phyloP scores from a whole-genome alignment of 345 rosid genomes.

The Eucalyptus curtisii region DNA sequence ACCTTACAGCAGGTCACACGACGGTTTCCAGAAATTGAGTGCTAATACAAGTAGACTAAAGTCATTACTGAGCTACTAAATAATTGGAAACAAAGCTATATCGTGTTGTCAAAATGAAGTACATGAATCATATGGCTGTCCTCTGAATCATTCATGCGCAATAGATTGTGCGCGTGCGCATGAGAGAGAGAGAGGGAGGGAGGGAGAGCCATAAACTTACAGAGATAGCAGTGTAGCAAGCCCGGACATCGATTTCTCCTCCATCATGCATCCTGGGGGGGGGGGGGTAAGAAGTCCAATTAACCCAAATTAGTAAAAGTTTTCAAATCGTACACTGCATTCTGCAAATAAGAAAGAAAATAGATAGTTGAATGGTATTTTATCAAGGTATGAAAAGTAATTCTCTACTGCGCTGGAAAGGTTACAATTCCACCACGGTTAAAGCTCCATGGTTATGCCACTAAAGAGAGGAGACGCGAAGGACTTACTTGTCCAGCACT shows the following conservation, averaged over 20 bases:
- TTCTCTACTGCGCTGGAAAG: background rate
- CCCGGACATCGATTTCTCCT: conserved; percentile 95
- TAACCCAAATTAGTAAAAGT: background rate
- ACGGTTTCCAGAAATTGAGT: background rate
- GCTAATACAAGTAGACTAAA: background rate
- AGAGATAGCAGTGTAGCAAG: conserved; percentile 93
- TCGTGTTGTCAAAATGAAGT: background rate
- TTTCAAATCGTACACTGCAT: background rate
- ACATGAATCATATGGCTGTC: background rate
- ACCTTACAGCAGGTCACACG: background rate
- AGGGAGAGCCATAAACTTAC: conserved; percentile 21
- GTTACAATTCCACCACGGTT: background rate
- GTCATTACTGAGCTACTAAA: background rate
- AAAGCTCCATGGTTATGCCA: background rate
- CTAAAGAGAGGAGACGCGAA: background rate
- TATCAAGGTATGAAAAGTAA: background rate
- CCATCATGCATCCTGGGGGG: conserved; percentile 76
- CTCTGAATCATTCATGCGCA: background rate
- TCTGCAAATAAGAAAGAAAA: background rate
- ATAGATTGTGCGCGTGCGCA: background rate
- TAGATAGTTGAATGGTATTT: background rate
- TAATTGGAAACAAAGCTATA: background rate
- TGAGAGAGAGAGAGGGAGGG: background rate
- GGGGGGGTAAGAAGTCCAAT: background rate
- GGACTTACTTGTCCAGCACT: background rate